A percentile compares a stretch with the other conserved stretches of the same genome.
These are phyloP conservation scores for Suhomyces guaymorum DNA, from an alignment of 1,139 yeast species.

Conservation along the genomic window DNA sequence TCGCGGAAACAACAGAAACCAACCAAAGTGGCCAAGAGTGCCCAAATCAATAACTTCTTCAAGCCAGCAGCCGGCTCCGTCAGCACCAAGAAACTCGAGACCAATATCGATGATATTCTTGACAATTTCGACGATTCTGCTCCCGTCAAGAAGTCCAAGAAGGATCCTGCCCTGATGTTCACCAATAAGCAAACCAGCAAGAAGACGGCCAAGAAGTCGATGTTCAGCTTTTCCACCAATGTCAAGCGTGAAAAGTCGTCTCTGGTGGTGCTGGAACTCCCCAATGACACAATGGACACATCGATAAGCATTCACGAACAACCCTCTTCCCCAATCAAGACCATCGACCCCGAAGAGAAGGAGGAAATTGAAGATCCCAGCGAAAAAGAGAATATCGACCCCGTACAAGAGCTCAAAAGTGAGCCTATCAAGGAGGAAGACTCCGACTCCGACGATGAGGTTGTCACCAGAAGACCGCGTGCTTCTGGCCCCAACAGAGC, in stretches of 20 bases:
- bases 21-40: slow-evolving; percentile 46
- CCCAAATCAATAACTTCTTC: slow-evolving; percentile 57
- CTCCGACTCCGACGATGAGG: slow-evolving; percentile 55
- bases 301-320: slow-evolving; percentile 14
- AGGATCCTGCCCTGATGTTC: slow-evolving; percentile 12
- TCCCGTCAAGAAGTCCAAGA: slow-evolving; percentile 23
- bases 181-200: slow-evolving; percentile 10
- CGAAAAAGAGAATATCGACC: slow-evolving; percentile 13
- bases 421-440: slow-evolving; percentile 14
- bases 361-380: too few relatives aligned
- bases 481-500: slow-evolving; percentile 19
- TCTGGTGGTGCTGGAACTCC: slow-evolving; percentile 9
- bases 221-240: slow-evolving; percentile 32
- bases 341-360: slow-evolving; percentile 7
- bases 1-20: slow-evolving; percentile 34
- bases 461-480: slow-evolving; percentile 45
- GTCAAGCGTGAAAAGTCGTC: slow-evolving; percentile 21
- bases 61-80: slow-evolving; percentile 43
- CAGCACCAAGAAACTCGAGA: slow-evolving; percentile 31
- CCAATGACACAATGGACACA: slow-evolving; percentile 10
- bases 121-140: slow-evolving; percentile 38
- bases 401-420: slow-evolving; percentile 2
- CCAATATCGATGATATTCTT: slow-evolving; percentile 48
- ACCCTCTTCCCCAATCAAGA: slow-evolving; percentile 17
- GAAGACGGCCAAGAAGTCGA: slow-evolving; percentile 16